Evolutionary conservation across 805 yeast genomes (phyloP).

Genomic region (Saccharomycopsis fermentans): DNA sequence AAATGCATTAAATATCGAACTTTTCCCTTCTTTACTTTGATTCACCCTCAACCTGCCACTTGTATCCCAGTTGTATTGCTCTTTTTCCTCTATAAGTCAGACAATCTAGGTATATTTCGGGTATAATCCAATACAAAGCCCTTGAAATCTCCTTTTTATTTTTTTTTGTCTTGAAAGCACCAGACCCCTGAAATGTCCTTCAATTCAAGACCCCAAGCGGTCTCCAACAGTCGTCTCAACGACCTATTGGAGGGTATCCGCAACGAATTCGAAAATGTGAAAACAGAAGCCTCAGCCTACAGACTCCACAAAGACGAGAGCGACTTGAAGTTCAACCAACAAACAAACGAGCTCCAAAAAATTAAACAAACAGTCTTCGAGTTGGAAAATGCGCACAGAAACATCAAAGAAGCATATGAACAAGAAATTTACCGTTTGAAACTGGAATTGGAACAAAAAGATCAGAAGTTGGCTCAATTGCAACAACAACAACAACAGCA

Average conservation of each 20-base stretch:
- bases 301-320: conserved; percentile 88
- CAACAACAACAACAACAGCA: conserved; percentile 34
- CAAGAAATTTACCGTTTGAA: conserved; percentile 83
- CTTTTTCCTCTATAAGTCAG: too few relatives aligned
- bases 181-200: conserved; percentile 4
- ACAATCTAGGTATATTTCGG: too few relatives aligned
- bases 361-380: conserved; percentile 91
- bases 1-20: neutral
- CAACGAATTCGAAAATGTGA: conserved; percentile 78
- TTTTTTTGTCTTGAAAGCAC: neutral
- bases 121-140: too few relatives aligned
- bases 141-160: too few relatives aligned
- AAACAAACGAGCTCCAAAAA: conserved; percentile 85
- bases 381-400: conserved; percentile 86
- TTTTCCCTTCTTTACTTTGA: neutral
- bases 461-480: conserved; percentile 41
- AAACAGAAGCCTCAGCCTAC: conserved; percentile 70
- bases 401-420: conserved; percentile 92
- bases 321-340: conserved; percentile 83
- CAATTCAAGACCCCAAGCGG: neutral
- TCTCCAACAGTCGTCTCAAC: conserved; percentile 5
- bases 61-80: too few relatives aligned
- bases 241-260: conserved; percentile 88
- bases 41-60: too few relatives aligned
- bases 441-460: conserved; percentile 74